Evolutionary conservation across 2,329 filamentous ascomycete genomes (phyloP), one percentile per base, ranked within the genome.

Genomic region (Keithomyces neogunnii): DNA sequence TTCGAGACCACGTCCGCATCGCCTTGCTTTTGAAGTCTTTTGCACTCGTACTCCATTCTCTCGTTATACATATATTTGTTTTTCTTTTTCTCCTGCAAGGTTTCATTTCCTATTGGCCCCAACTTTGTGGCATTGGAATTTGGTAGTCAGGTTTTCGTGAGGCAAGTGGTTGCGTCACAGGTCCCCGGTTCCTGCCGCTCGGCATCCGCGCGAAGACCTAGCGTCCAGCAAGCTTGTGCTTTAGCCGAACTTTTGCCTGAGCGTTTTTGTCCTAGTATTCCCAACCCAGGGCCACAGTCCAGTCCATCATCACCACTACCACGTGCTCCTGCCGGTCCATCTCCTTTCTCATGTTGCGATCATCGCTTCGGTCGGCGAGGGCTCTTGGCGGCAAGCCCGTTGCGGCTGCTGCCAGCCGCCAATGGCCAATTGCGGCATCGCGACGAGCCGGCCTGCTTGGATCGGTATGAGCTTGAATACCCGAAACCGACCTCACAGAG

Each of bases 261-360:
- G 69, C 67, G 64, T 67, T 70, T 72, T 70, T 71, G 68, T 66
- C 58, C 58, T 60, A 60, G 1, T 19, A 28, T 57, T 60, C 51
- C 55, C 63, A 64, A 59, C 56, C 52, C 53, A 36, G 31, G 44
- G 48, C 53, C 48, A 48, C 35, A 50, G 48, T 51, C 49, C 40
- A 29, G 45, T 46, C 32, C 45, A 53, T 62, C 62, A 58, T 61
- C 59, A 63, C 60, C 62, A 66, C 60, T 57, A 54, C 59, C 58
- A 63, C 59, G 57, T 57, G 61, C 62, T 19, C 64, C 54, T 60
- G 65, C 63, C 65, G 66, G 71, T 68, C 68, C 70, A 69, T 67
- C 66, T 68, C 75, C 73, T 73, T 71, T 72, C 74, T 75, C 74
- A 85, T 85, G 82, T 77, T 85, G 78, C 82, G 81, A 74, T 80